Evolutionary conservation across 2,329 filamentous ascomycete species (phyloP).

Genomic region (Hymenoscyphus infarciens): DNA sequence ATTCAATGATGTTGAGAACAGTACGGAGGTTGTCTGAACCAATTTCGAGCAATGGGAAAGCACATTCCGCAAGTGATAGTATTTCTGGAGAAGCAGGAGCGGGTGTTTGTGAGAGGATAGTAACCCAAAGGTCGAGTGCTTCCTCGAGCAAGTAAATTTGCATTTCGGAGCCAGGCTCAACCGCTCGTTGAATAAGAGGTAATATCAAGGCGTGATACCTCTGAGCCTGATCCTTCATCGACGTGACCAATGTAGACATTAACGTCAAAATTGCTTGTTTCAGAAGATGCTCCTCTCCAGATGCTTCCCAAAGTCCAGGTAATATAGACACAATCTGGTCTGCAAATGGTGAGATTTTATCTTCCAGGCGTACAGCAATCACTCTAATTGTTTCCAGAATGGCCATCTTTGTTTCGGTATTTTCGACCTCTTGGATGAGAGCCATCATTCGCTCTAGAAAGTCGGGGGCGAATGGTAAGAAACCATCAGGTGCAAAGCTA

Average conservation of each 20-base stretch:
- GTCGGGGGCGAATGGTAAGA: slow-evolving; percentile 72
- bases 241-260: slow-evolving; percentile 77
- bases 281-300: slow-evolving; percentile 77
- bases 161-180: slow-evolving; percentile 70
- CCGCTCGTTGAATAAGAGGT: slow-evolving; percentile 76
- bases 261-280: slow-evolving; percentile 91
- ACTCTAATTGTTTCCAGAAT: slow-evolving; percentile 82
- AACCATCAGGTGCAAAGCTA: slow-evolving; percentile 69
- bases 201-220: slow-evolving; percentile 77
- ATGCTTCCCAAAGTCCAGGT: slow-evolving; percentile 79
- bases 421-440: slow-evolving; percentile 74
- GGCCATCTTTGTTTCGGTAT: slow-evolving; percentile 85
- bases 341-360: slow-evolving; percentile 63
- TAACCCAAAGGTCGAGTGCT: slow-evolving; percentile 82
- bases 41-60: slow-evolving; percentile 64
- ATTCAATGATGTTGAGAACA: slow-evolving; percentile 63
- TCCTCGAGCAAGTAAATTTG: slow-evolving; percentile 87
- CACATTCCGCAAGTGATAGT: slow-evolving; percentile 57
- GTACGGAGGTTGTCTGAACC: slow-evolving; percentile 60
- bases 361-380: slow-evolving; percentile 77
- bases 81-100: slow-evolving; percentile 59
- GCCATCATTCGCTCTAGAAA: slow-evolving; percentile 70
- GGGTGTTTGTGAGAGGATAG: slow-evolving; percentile 65
- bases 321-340: slow-evolving; percentile 79
- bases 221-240: slow-evolving; percentile 74